Base-by-base conservation (phyloP, 768 basidiomycete species). In the Lentinus brumalis region DNA sequence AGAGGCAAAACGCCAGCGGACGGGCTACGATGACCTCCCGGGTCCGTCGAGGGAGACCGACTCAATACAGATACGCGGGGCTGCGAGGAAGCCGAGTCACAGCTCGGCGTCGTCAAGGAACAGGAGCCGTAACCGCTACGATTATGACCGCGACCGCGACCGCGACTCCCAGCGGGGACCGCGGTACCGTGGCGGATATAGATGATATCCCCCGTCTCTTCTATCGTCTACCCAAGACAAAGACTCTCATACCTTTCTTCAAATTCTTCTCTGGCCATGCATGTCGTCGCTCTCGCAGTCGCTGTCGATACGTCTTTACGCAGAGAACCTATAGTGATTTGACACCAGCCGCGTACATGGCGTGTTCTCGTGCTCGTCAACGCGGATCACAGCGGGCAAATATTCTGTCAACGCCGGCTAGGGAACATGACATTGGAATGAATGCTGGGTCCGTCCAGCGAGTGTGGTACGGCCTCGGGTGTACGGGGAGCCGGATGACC, bases 131-230 rank as follows among this genome's bases (percentile, higher is more conserved):
- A 50, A 63, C 29, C 51, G 56, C 30, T 40, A 62, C 38, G 59
- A 63, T 35, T 50, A 53, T 11, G 66, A 66, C 8, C 45, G 60
- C 9, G 44, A 65, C 16, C 59, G 59, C n/a, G 64, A 63, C 2
- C 62, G 56, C 14, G 64, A 65, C 15, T 61, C 66, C 10, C 50
- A 62, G 8, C 65, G 71, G 30, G 69, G 70, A 6, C 73, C 73
- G 10, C 68, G 70, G n/a, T 74, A 74, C 51, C 69, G 61, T 30
- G 73, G 72, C 41, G 71, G 73, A 2, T 74, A 74, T 60, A 61
- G 69, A 60, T 72, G 58, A 71, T 62, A 5, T 50, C n/a, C 32
- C 16, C 3, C 26, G 45, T 45, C 4, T 15, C 40, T 29, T 31
- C 10, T 51, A 31, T 32, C 31, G 11, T 26, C 30, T 35, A 12